Percentiles rank a stretch among this genome's conserved stretches.
Evolutionary conservation across 2,329 filamentous ascomycete genomes (phyloP).

Genomic region (Cryphonectria naterciae): DNA sequence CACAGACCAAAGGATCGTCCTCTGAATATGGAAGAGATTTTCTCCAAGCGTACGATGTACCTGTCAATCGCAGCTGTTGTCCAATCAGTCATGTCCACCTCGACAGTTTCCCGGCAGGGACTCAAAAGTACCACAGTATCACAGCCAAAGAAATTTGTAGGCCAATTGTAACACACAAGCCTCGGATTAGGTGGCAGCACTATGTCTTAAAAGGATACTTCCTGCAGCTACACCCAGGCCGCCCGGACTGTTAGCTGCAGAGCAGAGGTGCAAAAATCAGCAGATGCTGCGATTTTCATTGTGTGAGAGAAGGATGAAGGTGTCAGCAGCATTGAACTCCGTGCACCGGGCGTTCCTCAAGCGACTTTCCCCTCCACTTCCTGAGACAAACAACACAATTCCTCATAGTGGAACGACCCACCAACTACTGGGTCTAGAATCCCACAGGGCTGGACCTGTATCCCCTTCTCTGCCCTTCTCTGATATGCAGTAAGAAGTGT

Average conservation of each 20-base stretch:
- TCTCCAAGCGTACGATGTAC: background rate
- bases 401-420: background rate
- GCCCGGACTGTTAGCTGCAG: background rate
- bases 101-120: background rate
- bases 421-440: background rate
- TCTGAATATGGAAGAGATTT: slow-evolving; percentile 9
- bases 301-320: background rate
- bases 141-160: background rate
- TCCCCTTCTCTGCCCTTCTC: background rate
- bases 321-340: background rate
- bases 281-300: background rate
- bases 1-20: background rate
- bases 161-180: background rate
- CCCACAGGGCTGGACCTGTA: slow-evolving; percentile 1
- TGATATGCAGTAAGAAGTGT: background rate
- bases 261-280: background rate
- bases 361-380: background rate
- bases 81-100: slow-evolving; percentile 3
- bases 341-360: background rate
- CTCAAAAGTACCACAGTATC: background rate
- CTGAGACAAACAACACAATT: background rate
- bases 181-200: background rate
- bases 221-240: background rate
- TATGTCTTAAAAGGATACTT: background rate
- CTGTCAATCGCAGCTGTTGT: slow-evolving; percentile 7